Percentiles rank a stretch among this genome's conserved stretches.
Conservation (phyloP, 2,329 filamentous ascomycete genomes). For the Clonostachys rosea region DNA sequence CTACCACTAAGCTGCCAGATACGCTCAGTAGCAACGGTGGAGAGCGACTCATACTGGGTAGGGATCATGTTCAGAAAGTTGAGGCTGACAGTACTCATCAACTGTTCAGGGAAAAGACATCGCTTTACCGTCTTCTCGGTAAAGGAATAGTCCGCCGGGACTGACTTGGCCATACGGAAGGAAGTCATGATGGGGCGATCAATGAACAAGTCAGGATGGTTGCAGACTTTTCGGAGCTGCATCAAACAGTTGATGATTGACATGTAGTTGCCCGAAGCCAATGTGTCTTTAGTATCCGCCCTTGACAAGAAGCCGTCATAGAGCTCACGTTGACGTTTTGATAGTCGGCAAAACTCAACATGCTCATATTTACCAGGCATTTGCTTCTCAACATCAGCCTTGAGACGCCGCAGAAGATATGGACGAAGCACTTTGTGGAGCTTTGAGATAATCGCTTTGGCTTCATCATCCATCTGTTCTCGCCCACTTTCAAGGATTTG, state of each 20-base stretch:
- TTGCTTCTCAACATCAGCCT: slow-evolving; percentile 97
- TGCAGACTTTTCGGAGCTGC: slow-evolving; percentile 96
- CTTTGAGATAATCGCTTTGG: slow-evolving; percentile 85
- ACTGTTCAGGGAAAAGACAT: slow-evolving; percentile 56
- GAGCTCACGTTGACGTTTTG: slow-evolving; percentile 89
- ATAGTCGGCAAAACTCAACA: slow-evolving; percentile 90
- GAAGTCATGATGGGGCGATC: slow-evolving; percentile 96
- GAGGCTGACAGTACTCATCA: slow-evolving; percentile 63
- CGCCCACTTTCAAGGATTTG: slow-evolving; percentile 94
- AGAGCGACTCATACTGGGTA: slow-evolving; percentile 63
- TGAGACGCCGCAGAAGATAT: slow-evolving; percentile 84
- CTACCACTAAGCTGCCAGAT: slow-evolving; percentile 61
- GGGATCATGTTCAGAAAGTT: slow-evolving; percentile 78
- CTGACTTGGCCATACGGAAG: slow-evolving; percentile 82
- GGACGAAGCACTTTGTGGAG: slow-evolving; percentile 91
- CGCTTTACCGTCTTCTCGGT: slow-evolving; percentile 68
- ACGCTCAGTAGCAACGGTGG: slow-evolving; percentile 44
- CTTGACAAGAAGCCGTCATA: slow-evolving; percentile 96
- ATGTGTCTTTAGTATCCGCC: slow-evolving; percentile 80
- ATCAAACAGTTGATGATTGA: slow-evolving; percentile 98
- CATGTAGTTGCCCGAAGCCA: slow-evolving; percentile 91
- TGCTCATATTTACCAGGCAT: slow-evolving; percentile 99
- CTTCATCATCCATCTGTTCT: slow-evolving; percentile 91
- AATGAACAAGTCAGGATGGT: slow-evolving; percentile 95
- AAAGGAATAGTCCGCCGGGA: slow-evolving; percentile 67